Base-by-base conservation (phyloP, 768 basidiomycete genomes). In the Hemileccinum impolitum region DNA sequence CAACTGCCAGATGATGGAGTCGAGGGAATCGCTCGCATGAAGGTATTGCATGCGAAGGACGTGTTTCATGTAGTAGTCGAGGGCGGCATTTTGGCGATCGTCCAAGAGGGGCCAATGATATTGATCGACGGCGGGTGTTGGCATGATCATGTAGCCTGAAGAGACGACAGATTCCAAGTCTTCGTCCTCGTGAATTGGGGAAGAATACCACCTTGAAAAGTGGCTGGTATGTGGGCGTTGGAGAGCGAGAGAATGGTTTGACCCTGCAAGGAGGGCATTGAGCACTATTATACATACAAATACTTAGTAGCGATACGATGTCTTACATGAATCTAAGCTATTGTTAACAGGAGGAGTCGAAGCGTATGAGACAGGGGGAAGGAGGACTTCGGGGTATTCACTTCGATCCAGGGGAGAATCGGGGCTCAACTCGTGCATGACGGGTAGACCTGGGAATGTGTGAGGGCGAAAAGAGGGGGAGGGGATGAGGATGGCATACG, bases 301-400 rank as follows among this genome's bases (percentile, higher is more conserved):
- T 71, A 77, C 75, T 82, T 73, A 82, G 76, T 81, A 81, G 61
- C 73, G 77, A 77, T 84, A 84, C 82, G 78, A 70, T 61, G 69
- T 79, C 84, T 85, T 85, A 85, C 84, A 82, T 78, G 78, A 60
- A 68, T 77, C 80, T 81, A 82, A 70, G 72, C 74, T 80, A 83
- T 65, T 71, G 66, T 70, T 61, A 70, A 63, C 60, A 69, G 67
- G 59, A 68, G 66, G 58, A 62, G 67, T 54, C 59, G 70, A 57
- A 60, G 66, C 54, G 45, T 49, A 64, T 30, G 59, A 39, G 53
- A 59, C 57, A 57, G 63, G 34, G 54, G 60, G 64, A 59, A 60
- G 67, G 55, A 61, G 50, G 60, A 66, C 61, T 58, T 61, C 63
- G 18, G 47, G 39, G 55, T 57, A 64, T 60, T 55, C 65, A 58